phyloP scores from a whole-genome alignment of 208 protist genomes.

The Trypanosoma conorhini region DNA sequence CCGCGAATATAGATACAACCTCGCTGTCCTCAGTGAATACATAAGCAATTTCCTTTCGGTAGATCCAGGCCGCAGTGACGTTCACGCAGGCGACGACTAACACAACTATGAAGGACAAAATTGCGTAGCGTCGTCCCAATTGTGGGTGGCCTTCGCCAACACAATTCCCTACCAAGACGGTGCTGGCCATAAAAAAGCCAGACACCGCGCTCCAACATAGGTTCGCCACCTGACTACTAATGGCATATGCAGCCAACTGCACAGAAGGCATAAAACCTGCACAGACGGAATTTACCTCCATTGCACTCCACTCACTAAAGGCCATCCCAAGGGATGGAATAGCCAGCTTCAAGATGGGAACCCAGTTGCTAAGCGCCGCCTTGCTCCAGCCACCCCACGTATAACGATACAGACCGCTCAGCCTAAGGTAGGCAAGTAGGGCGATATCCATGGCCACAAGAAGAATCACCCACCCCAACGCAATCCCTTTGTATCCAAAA shows the following conservation, averaged over 20 bases:
- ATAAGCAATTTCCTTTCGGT: slow-evolving; percentile 32
- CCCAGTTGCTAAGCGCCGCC: slow-evolving; percentile 62
- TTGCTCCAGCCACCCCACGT: slow-evolving; percentile 73
- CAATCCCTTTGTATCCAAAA: slow-evolving; percentile 57
- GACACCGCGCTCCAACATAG: slow-evolving; percentile 63
- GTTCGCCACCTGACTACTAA: slow-evolving; percentile 59
- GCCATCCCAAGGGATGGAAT: slow-evolving; percentile 80
- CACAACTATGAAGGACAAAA: slow-evolving; percentile 38
- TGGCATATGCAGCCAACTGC: slow-evolving; percentile 71
- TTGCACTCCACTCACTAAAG: slow-evolving; percentile 76
- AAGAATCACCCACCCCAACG: slow-evolving; percentile 64
- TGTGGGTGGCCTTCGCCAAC: slow-evolving; percentile 51
- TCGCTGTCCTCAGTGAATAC: slow-evolving; percentile 52
- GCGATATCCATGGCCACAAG: slow-evolving; percentile 52
- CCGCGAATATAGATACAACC: slow-evolving; percentile 36
- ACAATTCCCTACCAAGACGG: slow-evolving; percentile 76
- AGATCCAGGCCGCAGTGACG: slow-evolving; percentile 31
- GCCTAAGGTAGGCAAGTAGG: slow-evolving; percentile 57
- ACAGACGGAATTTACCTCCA: slow-evolving; percentile 75
- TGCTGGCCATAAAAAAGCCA: slow-evolving; percentile 69
- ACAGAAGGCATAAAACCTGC: slow-evolving; percentile 58
- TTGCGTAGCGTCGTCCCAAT: slow-evolving; percentile 56
- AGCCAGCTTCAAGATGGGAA: slow-evolving; percentile 54
- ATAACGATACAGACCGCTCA: slow-evolving; percentile 62
- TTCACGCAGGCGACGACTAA: slow-evolving; percentile 40